These are phyloP conservation scores for Cynanchum wilfordii DNA, from an alignment of 257 asterid species.

Conservation along the genomic window DNA sequence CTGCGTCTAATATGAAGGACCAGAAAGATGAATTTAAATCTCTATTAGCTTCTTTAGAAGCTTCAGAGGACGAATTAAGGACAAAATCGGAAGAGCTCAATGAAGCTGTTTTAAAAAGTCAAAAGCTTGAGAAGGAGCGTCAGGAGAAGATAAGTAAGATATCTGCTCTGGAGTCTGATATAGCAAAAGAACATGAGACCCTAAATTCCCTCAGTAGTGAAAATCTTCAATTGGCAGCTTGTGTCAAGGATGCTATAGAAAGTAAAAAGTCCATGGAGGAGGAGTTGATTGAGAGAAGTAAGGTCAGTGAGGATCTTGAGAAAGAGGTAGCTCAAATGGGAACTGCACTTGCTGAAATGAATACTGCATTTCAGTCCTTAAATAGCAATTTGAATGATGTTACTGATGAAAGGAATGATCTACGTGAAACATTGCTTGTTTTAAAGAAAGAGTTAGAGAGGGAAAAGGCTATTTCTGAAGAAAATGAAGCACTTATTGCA, in stretches of 20 bases:
- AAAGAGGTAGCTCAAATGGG: constrained; percentile 59
- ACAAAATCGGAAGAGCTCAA: constrained; percentile 48
- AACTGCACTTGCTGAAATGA: constrained; percentile 51
- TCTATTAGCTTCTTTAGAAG: constrained; percentile 41
- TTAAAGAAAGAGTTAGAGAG: constrained; percentile 58
- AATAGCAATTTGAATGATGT: constrained; percentile 47
- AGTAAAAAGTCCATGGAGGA: constrained; percentile 48
- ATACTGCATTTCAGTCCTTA: constrained; percentile 46
- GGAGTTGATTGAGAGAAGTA: constrained; percentile 47
- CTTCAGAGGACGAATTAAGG: constrained; percentile 48
- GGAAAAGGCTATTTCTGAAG: constrained; percentile 62
- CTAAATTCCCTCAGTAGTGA: constrained; percentile 39
- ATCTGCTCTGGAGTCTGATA: constrained; percentile 53
- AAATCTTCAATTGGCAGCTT: constrained; percentile 48
- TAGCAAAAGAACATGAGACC: constrained; percentile 36
- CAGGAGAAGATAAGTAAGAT: constrained; percentile 47
- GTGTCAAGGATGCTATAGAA: constrained; percentile 39
- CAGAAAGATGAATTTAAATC: constrained; percentile 59
- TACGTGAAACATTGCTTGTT: constrained; percentile 33
- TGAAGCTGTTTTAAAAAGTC: constrained; percentile 47
- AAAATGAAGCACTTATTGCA: constrained; percentile 52
- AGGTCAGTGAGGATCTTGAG: constrained; percentile 50
- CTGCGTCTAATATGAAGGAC: constrained; percentile 72
- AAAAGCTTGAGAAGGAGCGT: constrained; percentile 49
- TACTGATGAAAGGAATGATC: constrained; percentile 48